Conservation (phyloP, 495 filamentous ascomycete species). For the Penicillium waksmanii region DNA sequence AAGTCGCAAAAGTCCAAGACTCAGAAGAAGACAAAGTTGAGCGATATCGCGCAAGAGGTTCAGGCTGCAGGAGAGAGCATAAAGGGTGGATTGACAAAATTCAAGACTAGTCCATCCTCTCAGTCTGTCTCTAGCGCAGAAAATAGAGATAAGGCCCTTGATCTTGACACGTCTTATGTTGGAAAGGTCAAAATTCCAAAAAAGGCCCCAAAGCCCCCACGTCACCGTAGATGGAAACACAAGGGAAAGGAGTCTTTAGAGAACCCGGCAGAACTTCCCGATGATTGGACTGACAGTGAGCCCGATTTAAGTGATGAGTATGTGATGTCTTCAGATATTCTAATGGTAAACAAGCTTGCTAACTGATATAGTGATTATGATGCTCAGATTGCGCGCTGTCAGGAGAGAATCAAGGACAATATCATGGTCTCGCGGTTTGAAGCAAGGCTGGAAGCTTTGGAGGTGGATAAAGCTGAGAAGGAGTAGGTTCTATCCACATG, state of each 20-base stretch:
- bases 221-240: slow-evolving; percentile 6
- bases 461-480: neutral
- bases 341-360: neutral
- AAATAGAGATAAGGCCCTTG: neutral
- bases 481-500: slow-evolving; percentile 3
- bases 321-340: neutral
- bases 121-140: neutral
- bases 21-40: neutral
- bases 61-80: neutral
- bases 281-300: slow-evolving; percentile 3
- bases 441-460: neutral
- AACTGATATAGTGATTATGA: slow-evolving; percentile 2
- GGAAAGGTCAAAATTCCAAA: neutral
- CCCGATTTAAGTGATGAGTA: slow-evolving; percentile 7
- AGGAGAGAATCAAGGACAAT: slow-evolving; percentile 11
- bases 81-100: neutral
- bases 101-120: neutral
- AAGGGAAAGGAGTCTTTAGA: neutral
- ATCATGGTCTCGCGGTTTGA: slow-evolving; percentile 1
- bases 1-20: neutral
- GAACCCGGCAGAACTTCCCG: neutral
- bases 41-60: neutral
- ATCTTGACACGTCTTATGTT: slow-evolving; percentile 2
- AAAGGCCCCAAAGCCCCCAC: neutral
- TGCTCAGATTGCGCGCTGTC: slow-evolving; percentile 10